Percentiles rank a stretch among this genome's conserved stretches.
Evolutionary conservation across 2,329 filamentous ascomycete species (phyloP).

Genomic region (Penicillium vulpinum): DNA sequence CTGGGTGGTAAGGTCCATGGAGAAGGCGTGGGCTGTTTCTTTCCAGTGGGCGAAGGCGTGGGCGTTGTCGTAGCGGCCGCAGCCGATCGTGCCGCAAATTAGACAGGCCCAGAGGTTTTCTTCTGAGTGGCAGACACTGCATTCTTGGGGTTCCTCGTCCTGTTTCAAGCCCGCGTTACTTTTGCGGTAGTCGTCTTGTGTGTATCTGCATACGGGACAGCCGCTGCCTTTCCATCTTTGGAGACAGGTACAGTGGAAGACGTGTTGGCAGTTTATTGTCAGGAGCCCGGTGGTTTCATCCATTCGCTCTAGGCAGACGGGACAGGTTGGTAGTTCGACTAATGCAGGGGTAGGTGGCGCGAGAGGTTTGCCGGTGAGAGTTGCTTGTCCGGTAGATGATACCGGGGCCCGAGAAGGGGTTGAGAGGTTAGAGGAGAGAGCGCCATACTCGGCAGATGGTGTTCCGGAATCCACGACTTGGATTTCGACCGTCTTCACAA

Average conservation of each 20-base stretch:
- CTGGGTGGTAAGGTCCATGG: conserved; percentile 88
- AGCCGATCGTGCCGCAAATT: conserved; percentile 89
- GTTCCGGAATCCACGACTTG: conserved; percentile 58
- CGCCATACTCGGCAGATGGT: conserved; percentile 51
- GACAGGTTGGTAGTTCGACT: conserved; percentile 90
- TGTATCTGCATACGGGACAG: conserved; percentile 93
- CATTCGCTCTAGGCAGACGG: conserved; percentile 96
- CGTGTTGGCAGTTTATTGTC: conserved; percentile 95
- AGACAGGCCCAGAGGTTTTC: conserved; percentile 93
- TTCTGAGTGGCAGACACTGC: conserved; percentile 74
- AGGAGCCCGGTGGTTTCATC: conserved; percentile 93
- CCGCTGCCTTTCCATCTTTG: conserved; percentile 95
- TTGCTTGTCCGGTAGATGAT: conserved; percentile 36
- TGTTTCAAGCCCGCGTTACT: conserved; percentile 53
- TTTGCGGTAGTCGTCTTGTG: conserved; percentile 59
- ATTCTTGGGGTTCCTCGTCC: conserved; percentile 60
- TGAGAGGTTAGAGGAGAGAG: conserved; percentile 52
- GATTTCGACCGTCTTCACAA: conserved; percentile 88
- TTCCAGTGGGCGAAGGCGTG: conserved; percentile 95
- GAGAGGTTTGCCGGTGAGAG: conserved; percentile 61
- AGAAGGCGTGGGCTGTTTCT: conserved; percentile 83
- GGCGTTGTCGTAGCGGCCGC: conserved; percentile 88
- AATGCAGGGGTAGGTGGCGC: conserved; percentile 78
- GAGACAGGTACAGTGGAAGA: conserved; percentile 94
- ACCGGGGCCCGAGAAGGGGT: conserved; percentile 27